phyloP scores from a whole-genome alignment of 1,284 basidiomycete genomes.

The Sutorius eximius region DNA sequence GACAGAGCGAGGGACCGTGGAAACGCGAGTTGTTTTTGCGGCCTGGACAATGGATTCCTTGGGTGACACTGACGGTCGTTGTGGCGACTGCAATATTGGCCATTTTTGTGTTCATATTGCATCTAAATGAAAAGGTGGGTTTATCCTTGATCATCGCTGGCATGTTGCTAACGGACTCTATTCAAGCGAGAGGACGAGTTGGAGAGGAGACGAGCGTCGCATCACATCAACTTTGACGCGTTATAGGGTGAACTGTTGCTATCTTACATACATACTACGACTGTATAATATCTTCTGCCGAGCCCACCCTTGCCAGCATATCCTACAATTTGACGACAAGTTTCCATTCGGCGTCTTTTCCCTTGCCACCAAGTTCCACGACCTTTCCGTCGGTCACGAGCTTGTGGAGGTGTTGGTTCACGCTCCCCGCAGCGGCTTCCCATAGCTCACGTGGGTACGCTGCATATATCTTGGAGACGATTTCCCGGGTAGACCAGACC shows the following conservation, averaged over 20 bases:
- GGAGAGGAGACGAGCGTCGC: constrained; percentile 82
- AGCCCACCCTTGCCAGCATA: neutral
- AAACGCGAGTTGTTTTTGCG: constrained; percentile 87
- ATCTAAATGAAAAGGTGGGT: constrained; percentile 87
- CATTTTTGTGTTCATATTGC: constrained; percentile 82
- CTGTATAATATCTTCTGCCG: constrained; percentile 8
- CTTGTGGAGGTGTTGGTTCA: constrained; percentile 76
- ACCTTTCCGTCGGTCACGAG: constrained; percentile 68
- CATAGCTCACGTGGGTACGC: constrained; percentile 71
- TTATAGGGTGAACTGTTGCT: constrained; percentile 45
- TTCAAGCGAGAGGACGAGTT: constrained; percentile 85
- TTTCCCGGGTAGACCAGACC: constrained; percentile 62
- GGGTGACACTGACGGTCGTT: constrained; percentile 88
- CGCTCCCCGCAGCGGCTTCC: constrained; percentile 69
- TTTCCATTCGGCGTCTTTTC: constrained; percentile 41
- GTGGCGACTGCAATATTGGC: constrained; percentile 75
- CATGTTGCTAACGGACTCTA: constrained; percentile 6
- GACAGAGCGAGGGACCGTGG: constrained; percentile 61
- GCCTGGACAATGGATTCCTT: constrained; percentile 97
- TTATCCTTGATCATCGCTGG: neutral
- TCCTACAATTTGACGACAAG: constrained; percentile 16
- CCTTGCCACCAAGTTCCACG: constrained; percentile 48
- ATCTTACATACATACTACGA: constrained; percentile 21
- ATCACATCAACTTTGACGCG: constrained; percentile 97
- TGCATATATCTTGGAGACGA: constrained; percentile 68